Base-by-base conservation (phyloP, 306 rosid species). In the Cajanus cajan region DNA sequence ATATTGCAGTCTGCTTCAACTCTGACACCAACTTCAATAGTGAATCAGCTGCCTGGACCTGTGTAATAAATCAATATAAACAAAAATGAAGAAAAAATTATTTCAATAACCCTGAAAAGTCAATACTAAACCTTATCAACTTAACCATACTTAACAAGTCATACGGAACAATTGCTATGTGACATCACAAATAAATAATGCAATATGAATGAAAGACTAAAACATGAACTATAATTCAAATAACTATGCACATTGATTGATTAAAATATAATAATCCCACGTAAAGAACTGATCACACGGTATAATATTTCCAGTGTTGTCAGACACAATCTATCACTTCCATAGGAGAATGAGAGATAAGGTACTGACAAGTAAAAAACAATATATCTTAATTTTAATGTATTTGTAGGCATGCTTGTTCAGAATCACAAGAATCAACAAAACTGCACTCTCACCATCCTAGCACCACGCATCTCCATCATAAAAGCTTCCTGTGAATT, bases 391-490 rank as follows among this genome's bases (percentile, higher is more conserved):
- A 28, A 70, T 2, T 22, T 21, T 18, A 9, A 71, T 65, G 67
- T 4, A 19, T 39, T 40, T 18, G 68, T 34, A 37, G 25, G 37
- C 22, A 76, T 61, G 47, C 57, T 78, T 31, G 81, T 55, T 7
- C 11, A 64, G 62, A 84, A 71, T 43, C 52, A 58, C 44, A 45
- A 68, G 33, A 21, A 36, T 33, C 36, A 57, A 55, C 13, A 45
- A 7, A 66, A 54, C 40, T 58, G 54, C 19, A 8, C 0, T 31
- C 86, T 81, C 73, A 93, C 97, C 97, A 92, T 91, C 80, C 94
- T 87, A 48, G 94, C 91, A 21, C 90, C 97, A 73, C 95, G 95
- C 93, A 86, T 92, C 80, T 94, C 98, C 93, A 90, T 91, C 97
- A 92, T 92, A 79, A 92, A 90, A 77, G 95, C 87, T 78, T 94